A percentile compares a stretch with the other conserved stretches of the same genome.
phyloP scores from a whole-genome alignment of 352 stramenopile genomes.

The Lagenidium sp. region DNA sequence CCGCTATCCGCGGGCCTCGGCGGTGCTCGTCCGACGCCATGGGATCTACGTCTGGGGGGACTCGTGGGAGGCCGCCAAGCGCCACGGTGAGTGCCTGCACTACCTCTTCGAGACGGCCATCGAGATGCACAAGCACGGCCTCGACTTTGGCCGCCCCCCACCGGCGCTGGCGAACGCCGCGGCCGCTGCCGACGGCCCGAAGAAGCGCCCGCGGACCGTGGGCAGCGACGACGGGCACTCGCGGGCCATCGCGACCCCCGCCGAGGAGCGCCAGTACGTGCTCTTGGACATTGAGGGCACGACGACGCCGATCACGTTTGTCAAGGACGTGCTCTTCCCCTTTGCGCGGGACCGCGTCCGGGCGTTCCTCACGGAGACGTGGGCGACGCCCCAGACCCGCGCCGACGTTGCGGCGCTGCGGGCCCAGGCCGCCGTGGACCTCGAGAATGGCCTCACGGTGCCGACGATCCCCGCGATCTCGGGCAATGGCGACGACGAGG shows the following conservation, averaged over 20 bases:
- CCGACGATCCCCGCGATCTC: conserved; percentile 8
- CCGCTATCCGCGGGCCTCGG: conserved; percentile 85
- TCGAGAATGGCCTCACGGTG: conserved; percentile 15
- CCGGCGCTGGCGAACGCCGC: not conserved
- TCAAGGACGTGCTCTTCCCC: conserved; percentile 93
- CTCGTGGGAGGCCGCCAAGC: conserved; percentile 94
- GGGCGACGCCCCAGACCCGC: conserved; percentile 33
- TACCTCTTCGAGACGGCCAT: conserved; percentile 93
- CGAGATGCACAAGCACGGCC: conserved; percentile 82
- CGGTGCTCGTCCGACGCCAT: conserved; percentile 92
- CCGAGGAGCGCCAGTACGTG: conserved; percentile 85
- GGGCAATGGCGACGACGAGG: conserved; percentile 8
- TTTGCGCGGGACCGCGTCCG: conserved; percentile 69
- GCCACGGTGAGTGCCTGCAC: conserved; percentile 94
- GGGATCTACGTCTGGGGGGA: conserved; percentile 96
- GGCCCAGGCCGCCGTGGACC: conserved; percentile 33
- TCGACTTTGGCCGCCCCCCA: conserved; percentile 58
- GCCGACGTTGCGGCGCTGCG: conserved; percentile 34
- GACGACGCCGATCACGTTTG: conserved; percentile 94
- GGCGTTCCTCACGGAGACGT: conserved; percentile 50
- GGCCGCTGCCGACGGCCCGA: conserved; percentile 27
- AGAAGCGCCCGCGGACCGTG: conserved; percentile 26
- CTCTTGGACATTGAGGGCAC: conserved; percentile 96
- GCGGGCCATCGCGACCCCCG: conserved; percentile 14
- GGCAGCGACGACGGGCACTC: not conserved